A percentile compares a stretch with the other conserved stretches of the same genome.
phyloP scores from a whole-genome alignment of 805 yeast genomes.

The Starmera quercuum region DNA sequence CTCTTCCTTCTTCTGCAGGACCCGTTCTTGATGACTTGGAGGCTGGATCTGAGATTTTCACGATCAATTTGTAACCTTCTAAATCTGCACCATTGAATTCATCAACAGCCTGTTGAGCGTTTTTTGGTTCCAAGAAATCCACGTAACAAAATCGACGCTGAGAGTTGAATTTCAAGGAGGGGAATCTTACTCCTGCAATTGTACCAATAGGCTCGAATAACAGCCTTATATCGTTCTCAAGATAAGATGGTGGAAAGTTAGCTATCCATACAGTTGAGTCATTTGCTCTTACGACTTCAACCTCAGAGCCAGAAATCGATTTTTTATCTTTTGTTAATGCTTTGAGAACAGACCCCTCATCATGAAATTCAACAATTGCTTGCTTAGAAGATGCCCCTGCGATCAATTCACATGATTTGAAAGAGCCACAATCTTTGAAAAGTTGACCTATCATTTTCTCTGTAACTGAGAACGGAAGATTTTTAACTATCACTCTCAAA shows the following conservation, averaged over 20 bases:
- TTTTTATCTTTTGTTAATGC: constrained; percentile 58
- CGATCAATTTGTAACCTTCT: constrained; percentile 38
- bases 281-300: constrained; percentile 37
- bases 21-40: constrained; percentile 33
- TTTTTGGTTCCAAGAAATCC: constrained; percentile 39
- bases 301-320: constrained; percentile 29
- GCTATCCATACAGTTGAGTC: constrained; percentile 63
- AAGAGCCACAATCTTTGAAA: constrained; percentile 56
- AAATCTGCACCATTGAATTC: constrained; percentile 31
- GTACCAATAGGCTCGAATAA: constrained; percentile 35
- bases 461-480: constrained; percentile 33
- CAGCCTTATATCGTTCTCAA: constrained; percentile 28
- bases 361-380: constrained; percentile 55
- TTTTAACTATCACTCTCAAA: constrained; percentile 44
- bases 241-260: constrained; percentile 57
- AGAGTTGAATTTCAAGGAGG: constrained; percentile 47
- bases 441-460: constrained; percentile 32
- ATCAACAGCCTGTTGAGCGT: constrained; percentile 36
- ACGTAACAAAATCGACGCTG: constrained; percentile 69
- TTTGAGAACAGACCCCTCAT: constrained; percentile 38
- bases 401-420: constrained; percentile 27
- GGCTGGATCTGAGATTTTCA: constrained; percentile 55
- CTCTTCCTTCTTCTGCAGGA: constrained; percentile 45
- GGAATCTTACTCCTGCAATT: constrained; percentile 50
- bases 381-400: constrained; percentile 13